A percentile compares a stretch with the other conserved stretches of the same genome.
Conservation (phyloP, 805 yeast genomes). For the Yarrowia divulgata region DNA sequence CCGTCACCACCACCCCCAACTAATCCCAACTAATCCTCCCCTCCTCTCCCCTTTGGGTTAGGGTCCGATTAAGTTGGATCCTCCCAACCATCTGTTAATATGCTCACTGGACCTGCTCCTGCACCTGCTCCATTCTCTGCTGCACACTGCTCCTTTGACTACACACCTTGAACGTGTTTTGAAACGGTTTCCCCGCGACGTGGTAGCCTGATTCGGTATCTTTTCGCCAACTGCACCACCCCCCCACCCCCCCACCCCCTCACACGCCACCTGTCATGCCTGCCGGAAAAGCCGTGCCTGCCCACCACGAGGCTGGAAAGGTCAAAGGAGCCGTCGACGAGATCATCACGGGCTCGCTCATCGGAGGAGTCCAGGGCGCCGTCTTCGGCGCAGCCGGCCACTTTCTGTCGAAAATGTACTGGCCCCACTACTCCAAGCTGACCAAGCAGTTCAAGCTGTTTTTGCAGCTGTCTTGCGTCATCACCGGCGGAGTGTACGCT, state of each 20-base stretch:
- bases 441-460: slow-evolving; percentile 38
- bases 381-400: slow-evolving; percentile 21
- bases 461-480: slow-evolving; percentile 30
- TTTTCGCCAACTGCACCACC: too few species aligned
- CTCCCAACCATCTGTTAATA: background rate
- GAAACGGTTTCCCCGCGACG: background rate
- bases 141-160: background rate
- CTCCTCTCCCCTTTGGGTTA: background rate
- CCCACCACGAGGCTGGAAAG: slow-evolving; percentile 45
- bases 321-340: slow-evolving; percentile 45
- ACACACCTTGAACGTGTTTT: background rate
- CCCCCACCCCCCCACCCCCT: background rate
- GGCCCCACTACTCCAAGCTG: slow-evolving; percentile 29
- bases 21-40: background rate
- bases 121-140: background rate
- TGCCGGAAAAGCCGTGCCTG: slow-evolving; percentile 43
- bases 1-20: background rate
- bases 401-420: slow-evolving; percentile 17
- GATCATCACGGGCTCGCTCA: slow-evolving; percentile 32
- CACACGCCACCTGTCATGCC: slow-evolving; percentile 1
- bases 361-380: slow-evolving; percentile 36
- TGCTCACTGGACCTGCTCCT: slow-evolving; percentile 2
- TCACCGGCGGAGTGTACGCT: slow-evolving; percentile 32
- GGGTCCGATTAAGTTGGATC: background rate
- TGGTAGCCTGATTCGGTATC: background rate